phyloP scores from a whole-genome alignment of 306 rosid genomes.

The Echinosophora koreensis region DNA sequence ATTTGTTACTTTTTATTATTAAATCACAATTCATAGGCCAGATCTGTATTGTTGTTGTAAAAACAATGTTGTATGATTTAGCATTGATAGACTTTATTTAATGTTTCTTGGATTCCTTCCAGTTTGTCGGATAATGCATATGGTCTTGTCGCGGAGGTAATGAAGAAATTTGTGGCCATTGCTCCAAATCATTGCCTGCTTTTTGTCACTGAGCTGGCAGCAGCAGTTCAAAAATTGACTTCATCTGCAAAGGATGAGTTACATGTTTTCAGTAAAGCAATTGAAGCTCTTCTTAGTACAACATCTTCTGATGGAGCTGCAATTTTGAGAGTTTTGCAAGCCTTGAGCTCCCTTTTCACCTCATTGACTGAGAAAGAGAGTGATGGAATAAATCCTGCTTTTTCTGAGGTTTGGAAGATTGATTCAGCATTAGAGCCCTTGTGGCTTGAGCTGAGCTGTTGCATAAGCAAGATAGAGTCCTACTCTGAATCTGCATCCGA shows the following conservation, averaged over 20 bases:
- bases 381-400: conserved; percentile 57
- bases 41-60: conserved; percentile 22
- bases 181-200: conserved; percentile 86
- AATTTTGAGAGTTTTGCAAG: conserved; percentile 93
- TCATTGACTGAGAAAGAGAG: conserved; percentile 68
- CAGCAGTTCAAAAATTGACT: conserved; percentile 81
- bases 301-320: conserved; percentile 93
- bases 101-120: conserved; percentile 50
- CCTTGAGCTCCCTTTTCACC: conserved; percentile 85
- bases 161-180: conserved; percentile 89
- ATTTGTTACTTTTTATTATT: conserved; percentile 35
- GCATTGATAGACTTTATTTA: conserved; percentile 41
- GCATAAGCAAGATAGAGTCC: conserved; percentile 92
- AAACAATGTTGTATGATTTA: conserved; percentile 26
- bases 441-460: conserved; percentile 91
- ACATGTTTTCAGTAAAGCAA: conserved; percentile 72
- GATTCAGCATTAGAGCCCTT: conserved; percentile 88
- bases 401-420: conserved; percentile 79
- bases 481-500: conserved; percentile 81
- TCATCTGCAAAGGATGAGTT: conserved; percentile 87
- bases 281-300: conserved; percentile 84
- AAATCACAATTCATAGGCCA: conserved; percentile 10
- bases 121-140: conserved; percentile 95
- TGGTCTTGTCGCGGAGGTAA: conserved; percentile 88
- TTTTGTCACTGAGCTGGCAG: conserved; percentile 84